Evolutionary conservation across 208 protist genomes (phyloP), one percentile per base, ranked within the genome.

Genomic region (Tritrichomonas foetus): DNA sequence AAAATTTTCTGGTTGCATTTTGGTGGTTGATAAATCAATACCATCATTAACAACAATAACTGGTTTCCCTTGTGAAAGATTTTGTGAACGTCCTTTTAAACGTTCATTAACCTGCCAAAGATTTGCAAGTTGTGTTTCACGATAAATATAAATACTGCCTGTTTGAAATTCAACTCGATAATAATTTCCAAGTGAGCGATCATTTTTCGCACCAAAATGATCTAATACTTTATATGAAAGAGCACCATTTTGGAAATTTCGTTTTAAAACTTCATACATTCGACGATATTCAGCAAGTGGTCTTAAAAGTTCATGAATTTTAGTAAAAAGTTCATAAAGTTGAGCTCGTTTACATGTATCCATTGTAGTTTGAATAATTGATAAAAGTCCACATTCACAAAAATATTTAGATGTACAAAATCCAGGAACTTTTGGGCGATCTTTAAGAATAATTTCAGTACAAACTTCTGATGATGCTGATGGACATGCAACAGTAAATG

Each of bases 401-500:
- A 82, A 82, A 44, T 53, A 82, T 30, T 82, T 82, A n/a, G 74
- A 82, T 3, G 74, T 49, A 36, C 74, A 82, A 36, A 47, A 82
- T 36, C 74, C 74, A 50, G 20, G 47, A n/a, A 82, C 3, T 25
- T 53, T 50, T 82, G 74, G 74, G 11, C 47, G 9, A 8, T 49
- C 20, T 1, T 53, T 82, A 8, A 82, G 30, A 8, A 47, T 20
- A 82, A 9, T 5, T 47, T 82, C 41, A 9, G 33, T 8, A 82
- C 30, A 5, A 27, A 25, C 5, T 5, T 49, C n/a, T 20, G n/a
- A 47, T 1, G 25, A 9, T 33, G 74, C 74, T n/a, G 41, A 25
- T 33, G 74, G 74, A 41, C 74, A 82, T 33, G 74, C 16, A 50
- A 53, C 25, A n/a, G 41, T 20, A 53, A 82, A 82, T 20, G 47